A percentile compares a stretch with the other conserved stretches of the same genome.
phyloP scores from a whole-genome alignment of 129 eudicot genomes.

The Pulicaria dysenterica region DNA sequence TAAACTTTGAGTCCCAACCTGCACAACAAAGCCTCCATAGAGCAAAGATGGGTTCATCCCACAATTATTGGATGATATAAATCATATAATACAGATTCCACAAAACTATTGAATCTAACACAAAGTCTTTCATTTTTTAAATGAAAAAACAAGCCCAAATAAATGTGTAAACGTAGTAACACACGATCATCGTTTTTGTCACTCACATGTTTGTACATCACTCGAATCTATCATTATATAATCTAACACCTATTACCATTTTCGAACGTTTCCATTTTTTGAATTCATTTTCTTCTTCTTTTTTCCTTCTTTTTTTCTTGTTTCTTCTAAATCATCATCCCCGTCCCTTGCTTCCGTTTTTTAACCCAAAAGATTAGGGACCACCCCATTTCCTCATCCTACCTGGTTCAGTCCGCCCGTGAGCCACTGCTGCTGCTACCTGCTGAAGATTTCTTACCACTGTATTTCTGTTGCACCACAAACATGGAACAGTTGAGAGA shows the following conservation, averaged over 20 bases:
- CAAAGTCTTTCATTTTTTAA: not conserved
- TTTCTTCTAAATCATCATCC: conserved; percentile 13
- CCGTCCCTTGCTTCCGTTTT: not conserved
- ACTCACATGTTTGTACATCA: conserved; percentile 37
- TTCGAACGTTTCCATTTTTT: conserved; percentile 11
- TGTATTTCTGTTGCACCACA: conserved; percentile 47
- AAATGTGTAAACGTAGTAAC: conserved; percentile 25
- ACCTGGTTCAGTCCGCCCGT: conserved; percentile 41
- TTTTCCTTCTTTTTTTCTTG: not conserved
- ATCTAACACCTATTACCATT: conserved; percentile 36
- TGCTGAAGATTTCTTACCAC: conserved; percentile 50
- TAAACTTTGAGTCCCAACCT: too few relatives aligned
- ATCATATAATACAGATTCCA: not conserved
- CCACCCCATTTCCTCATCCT: not conserved
- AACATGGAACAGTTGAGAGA: not conserved
- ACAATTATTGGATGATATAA: not conserved
- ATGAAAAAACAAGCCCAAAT: conserved; percentile 19
- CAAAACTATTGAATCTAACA: not conserved
- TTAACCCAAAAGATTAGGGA: not conserved
- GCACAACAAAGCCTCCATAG: too few relatives aligned
- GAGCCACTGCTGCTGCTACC: conserved; percentile 48
- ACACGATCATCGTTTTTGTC: conserved; percentile 11
- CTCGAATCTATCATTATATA: conserved; percentile 26
- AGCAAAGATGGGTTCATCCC: too few relatives aligned
- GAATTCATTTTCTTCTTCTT: not conserved